A percentile compares a stretch with the other conserved stretches of the same genome.
phyloP scores from a whole-genome alignment of 202 grass and related monocot species.

The Zizania palustris region DNA sequence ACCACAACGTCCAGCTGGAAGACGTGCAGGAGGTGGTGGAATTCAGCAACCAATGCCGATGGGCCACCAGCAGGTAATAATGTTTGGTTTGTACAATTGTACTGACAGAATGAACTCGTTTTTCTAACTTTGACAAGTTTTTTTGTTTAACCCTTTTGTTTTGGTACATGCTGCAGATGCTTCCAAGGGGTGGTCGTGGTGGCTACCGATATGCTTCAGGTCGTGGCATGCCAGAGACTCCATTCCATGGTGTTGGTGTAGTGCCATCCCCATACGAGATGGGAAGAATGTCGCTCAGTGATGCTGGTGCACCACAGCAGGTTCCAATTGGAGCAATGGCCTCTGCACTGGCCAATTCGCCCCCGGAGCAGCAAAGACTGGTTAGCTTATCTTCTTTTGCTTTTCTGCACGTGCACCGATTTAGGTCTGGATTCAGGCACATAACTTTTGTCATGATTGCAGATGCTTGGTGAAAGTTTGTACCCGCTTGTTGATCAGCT shows the following conservation, averaged over 20 bases:
- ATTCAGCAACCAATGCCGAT: constrained; percentile 60
- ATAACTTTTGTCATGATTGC: constrained; percentile 7
- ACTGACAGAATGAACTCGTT: neutral
- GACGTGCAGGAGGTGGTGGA: constrained; percentile 54
- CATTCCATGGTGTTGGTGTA: constrained; percentile 63
- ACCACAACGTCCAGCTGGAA: constrained; percentile 64
- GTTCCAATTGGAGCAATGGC: constrained; percentile 74
- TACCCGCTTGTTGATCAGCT: constrained; percentile 90
- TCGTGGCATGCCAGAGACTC: constrained; percentile 51
- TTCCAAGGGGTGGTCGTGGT: constrained; percentile 54
- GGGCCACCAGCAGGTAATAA: constrained; percentile 61
- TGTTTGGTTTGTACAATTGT: neutral
- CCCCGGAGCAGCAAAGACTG: constrained; percentile 78
- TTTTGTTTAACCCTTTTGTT: neutral
- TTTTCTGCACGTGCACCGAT: neutral
- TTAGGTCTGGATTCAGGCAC: neutral
- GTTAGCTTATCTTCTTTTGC: constrained; percentile 27
- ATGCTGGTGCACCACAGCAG: constrained; percentile 63
- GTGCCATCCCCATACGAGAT: constrained; percentile 70
- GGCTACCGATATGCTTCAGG: constrained; percentile 61
- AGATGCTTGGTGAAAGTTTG: constrained; percentile 93
- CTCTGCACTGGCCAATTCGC: constrained; percentile 71
- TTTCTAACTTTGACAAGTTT: neutral
- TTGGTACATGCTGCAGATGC: constrained; percentile 50
- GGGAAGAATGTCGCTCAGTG: constrained; percentile 64